phyloP scores from a whole-genome alignment of 495 filamentous ascomycete species.

The Penicillium canescens region DNA sequence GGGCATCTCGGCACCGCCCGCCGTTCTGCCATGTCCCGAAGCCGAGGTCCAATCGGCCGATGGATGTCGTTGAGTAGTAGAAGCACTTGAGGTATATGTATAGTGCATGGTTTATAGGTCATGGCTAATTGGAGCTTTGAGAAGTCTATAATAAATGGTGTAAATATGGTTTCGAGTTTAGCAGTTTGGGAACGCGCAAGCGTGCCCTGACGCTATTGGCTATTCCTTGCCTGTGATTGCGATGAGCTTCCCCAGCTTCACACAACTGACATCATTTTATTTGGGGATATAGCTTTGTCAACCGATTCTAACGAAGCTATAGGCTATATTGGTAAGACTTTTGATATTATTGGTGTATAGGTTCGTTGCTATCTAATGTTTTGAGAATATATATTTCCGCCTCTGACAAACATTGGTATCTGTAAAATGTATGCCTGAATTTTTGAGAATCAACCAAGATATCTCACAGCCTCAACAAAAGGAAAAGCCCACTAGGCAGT shows the following conservation, averaged over 20 bases:
- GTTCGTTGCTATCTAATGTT: too few relatives aligned
- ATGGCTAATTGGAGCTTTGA: neutral
- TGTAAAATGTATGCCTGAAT: too few relatives aligned
- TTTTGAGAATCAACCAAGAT: too few relatives aligned
- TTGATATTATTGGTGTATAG: too few relatives aligned
- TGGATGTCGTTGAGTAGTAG: neutral
- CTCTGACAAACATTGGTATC: too few relatives aligned
- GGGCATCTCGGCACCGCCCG: constrained; percentile 25
- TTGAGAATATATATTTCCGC: too few relatives aligned
- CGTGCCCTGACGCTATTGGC: neutral
- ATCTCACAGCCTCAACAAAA: neutral
- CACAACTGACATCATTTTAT: neutral
- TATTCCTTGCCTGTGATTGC: constrained; percentile 1
- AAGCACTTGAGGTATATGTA: neutral
- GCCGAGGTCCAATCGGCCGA: constrained; percentile 34
- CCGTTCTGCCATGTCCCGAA: constrained; percentile 36
- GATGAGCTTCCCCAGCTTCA: neutral
- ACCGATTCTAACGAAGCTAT: too few relatives aligned
- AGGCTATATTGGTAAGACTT: too few relatives aligned
- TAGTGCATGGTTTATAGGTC: too few relatives aligned
- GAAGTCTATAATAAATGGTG: too few relatives aligned
- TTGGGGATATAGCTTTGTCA: neutral
- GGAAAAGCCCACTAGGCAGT: neutral
- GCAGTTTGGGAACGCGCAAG: neutral
- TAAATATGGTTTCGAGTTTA: too few relatives aligned